Percentiles rank a stretch among this genome's conserved stretches.
Evolutionary conservation across 2,329 filamentous ascomycete species (phyloP).

Genomic region (Pyrenochaeta sp.): DNA sequence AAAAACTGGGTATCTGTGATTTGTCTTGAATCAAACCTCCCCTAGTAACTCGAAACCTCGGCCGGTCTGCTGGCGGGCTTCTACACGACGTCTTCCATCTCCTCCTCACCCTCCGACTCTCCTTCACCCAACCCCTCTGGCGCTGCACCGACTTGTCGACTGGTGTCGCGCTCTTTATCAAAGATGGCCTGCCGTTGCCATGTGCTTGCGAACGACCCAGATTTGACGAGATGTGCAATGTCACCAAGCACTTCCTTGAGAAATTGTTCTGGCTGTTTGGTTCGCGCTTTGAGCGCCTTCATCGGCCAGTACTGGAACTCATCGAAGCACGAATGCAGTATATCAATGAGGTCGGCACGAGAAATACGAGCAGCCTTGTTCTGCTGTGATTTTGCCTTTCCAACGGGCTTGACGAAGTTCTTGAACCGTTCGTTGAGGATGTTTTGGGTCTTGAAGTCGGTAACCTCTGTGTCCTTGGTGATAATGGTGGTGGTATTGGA

Average conservation of each 20-base stretch:
- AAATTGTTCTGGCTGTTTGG: conserved; percentile 92
- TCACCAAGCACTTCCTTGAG: conserved; percentile 85
- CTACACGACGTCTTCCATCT: conserved; percentile 79
- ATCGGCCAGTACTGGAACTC: conserved; percentile 94
- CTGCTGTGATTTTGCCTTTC: conserved; percentile 34
- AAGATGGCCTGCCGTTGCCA: conserved; percentile 81
- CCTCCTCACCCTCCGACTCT: conserved; percentile 72
- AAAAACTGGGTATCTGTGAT: conserved; percentile 2
- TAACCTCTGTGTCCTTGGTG: conserved; percentile 34
- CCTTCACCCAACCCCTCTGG: conserved; percentile 61
- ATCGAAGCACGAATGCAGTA: conserved; percentile 83
- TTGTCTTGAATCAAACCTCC: background rate
- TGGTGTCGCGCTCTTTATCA: conserved; percentile 56
- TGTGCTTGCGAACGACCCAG: conserved; percentile 83
- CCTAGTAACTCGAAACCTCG: background rate
- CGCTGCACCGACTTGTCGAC: conserved; percentile 30
- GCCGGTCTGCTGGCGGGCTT: background rate
- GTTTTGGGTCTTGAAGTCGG: conserved; percentile 34
- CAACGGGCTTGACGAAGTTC: conserved; percentile 38
- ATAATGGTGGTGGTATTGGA: conserved; percentile 41
- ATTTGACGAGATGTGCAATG: conserved; percentile 82
- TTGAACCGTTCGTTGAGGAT: conserved; percentile 43
- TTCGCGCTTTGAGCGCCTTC: conserved; percentile 77
- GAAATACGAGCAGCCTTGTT: conserved; percentile 92
- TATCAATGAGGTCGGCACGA: conserved; percentile 85